phyloP scores from a whole-genome alignment of 176 grass and related monocot species.

The Zea mays region DNA sequence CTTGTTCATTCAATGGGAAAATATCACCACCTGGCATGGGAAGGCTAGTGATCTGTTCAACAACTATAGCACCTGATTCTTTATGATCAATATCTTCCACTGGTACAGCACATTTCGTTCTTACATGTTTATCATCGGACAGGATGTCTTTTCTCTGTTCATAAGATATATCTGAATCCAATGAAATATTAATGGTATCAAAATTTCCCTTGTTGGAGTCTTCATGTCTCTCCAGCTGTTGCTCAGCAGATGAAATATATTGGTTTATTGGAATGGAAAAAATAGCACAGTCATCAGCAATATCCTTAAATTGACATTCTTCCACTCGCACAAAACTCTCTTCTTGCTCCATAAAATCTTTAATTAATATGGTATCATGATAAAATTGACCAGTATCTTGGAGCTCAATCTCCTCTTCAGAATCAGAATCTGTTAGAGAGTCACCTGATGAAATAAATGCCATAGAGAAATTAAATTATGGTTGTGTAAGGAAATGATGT shows the following conservation, averaged over 20 bases:
- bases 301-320: conserved; percentile 21
- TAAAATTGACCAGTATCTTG: conserved; percentile 45
- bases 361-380: conserved; percentile 17
- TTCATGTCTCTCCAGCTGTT: conserved; percentile 12
- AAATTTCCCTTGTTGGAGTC: conserved; percentile 25
- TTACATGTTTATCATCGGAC: conserved; percentile 21
- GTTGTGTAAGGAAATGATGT: conserved; percentile 18
- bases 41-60: conserved; percentile 47
- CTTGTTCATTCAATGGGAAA: conserved; percentile 44
- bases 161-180: conserved; percentile 11
- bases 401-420: conserved; percentile 45
- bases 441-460: conserved; percentile 47
- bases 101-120: conserved; percentile 3
- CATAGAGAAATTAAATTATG: conserved; percentile 8
- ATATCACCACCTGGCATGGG: conserved; percentile 40
- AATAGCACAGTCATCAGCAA: conserved; percentile 12
- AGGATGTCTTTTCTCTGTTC: conserved; percentile 13
- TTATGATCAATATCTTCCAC: conserved; percentile 22
- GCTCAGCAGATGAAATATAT: conserved; percentile 34
- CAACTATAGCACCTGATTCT: conserved; percentile 7
- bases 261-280: conserved; percentile 27
- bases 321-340: conserved; percentile 22
- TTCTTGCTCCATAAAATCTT: conserved; percentile 29
- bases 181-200: conserved; percentile 19
- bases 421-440: conserved; percentile 41